These are phyloP conservation scores for Claviceps arundinis DNA, from an alignment of 2,329 filamentous ascomycete genomes.

Conservation along the genomic window DNA sequence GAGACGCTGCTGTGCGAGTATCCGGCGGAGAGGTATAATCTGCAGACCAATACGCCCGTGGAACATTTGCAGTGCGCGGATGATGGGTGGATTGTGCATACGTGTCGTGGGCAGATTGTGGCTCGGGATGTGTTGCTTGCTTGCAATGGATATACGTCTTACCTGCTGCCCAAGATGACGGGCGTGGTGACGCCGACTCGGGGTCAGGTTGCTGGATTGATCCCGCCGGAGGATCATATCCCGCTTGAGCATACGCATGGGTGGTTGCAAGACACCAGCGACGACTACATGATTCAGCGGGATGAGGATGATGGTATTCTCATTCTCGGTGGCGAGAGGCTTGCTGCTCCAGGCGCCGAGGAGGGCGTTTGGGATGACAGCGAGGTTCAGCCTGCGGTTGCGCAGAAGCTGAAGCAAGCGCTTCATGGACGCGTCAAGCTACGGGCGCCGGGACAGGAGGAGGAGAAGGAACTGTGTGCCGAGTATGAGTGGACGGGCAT, in stretches of 20 bases:
- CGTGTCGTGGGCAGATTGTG: constrained; percentile 51
- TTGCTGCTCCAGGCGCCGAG: constrained; percentile 31
- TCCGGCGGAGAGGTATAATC: constrained; percentile 41
- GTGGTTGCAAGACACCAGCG: constrained; percentile 36
- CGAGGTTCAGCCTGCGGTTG: constrained; percentile 40
- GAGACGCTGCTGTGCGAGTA: constrained; percentile 36
- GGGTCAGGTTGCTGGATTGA: constrained; percentile 57
- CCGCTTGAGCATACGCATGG: constrained; percentile 47
- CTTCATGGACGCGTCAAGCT: constrained; percentile 30
- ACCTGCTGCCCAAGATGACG: constrained; percentile 54
- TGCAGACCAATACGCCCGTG: constrained; percentile 63
- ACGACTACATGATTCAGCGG: constrained; percentile 63
- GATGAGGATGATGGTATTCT: constrained; percentile 40
- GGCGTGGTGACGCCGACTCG: constrained; percentile 65
- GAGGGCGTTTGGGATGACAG: constrained; percentile 47
- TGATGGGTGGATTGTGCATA: constrained; percentile 47
- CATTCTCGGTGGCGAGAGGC: constrained; percentile 59
- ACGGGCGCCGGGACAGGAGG: constrained; percentile 16
- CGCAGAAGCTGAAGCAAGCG: constrained; percentile 38
- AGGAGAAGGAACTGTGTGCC: constrained; percentile 30
- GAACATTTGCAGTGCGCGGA: constrained; percentile 27
- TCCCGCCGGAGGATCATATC: constrained; percentile 33
- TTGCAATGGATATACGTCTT: constrained; percentile 74
- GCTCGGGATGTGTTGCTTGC: constrained; percentile 58
- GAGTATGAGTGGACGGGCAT: constrained; percentile 65